Conservation (phyloP, 2,329 filamentous ascomycete genomes). For the Chaetothyriales sp. region DNA sequence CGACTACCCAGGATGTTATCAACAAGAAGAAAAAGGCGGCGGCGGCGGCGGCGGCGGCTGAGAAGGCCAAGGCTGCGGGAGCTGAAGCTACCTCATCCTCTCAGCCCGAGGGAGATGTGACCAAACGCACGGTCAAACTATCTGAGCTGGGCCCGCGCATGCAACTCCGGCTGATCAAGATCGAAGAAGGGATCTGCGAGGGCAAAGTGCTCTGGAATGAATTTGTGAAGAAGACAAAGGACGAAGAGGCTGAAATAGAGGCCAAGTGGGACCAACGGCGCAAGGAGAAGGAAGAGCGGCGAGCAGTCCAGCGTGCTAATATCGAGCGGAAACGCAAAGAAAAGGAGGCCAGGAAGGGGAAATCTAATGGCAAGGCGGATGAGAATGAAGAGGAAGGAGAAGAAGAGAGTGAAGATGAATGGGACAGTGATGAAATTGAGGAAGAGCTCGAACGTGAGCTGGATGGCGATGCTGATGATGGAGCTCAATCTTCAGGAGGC, state of each 20-base stretch:
- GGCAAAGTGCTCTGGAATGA: constrained; percentile 98
- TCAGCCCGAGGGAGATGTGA: constrained; percentile 37
- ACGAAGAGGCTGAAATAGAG: constrained; percentile 65
- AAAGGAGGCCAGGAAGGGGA: constrained; percentile 28
- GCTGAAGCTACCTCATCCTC: constrained; percentile 30
- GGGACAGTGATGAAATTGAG: constrained; percentile 32
- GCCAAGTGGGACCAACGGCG: constrained; percentile 64
- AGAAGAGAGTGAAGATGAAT: constrained; percentile 37
- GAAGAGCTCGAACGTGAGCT: constrained; percentile 20
- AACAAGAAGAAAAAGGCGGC: constrained; percentile 29
- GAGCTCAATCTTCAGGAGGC: constrained; percentile 6
- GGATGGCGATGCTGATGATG: constrained; percentile 16
- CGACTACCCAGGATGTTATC: constrained; percentile 37
- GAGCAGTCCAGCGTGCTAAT: constrained; percentile 73
- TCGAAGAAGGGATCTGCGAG: constrained; percentile 80
- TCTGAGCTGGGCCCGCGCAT: constrained; percentile 85
- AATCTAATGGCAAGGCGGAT: constrained; percentile 31
- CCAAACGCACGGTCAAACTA: constrained; percentile 78
- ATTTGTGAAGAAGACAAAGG: constrained; percentile 68
- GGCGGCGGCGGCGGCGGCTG: too few species aligned
- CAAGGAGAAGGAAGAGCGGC: constrained; percentile 67
- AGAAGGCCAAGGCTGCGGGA: constrained; percentile 25
- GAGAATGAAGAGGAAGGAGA: constrained; percentile 39
- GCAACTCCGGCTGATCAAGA: constrained; percentile 78
- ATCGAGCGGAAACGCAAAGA: constrained; percentile 66